phyloP scores from a whole-genome alignment of 148 eudicot species.

The Rhododendron molle region DNA sequence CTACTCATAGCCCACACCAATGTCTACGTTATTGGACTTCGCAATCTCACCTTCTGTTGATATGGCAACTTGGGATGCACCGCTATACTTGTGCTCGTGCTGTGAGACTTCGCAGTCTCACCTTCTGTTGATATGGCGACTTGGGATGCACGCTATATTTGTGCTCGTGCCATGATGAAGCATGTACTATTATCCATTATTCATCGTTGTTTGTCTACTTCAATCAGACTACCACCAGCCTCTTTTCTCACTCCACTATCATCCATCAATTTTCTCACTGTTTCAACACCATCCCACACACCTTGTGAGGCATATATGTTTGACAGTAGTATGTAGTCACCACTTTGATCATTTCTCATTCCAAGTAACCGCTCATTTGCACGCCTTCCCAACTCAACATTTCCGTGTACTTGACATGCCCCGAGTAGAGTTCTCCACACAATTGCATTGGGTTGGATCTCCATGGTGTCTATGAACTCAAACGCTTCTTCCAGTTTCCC shows the following conservation, averaged over 20 bases:
- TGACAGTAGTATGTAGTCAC: slow-evolving; percentile 57
- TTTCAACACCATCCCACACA: slow-evolving; percentile 50
- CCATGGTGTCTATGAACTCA: slow-evolving; percentile 43
- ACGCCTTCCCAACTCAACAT: slow-evolving; percentile 46
- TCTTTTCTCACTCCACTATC: slow-evolving; percentile 50
- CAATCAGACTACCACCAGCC: slow-evolving; percentile 39
- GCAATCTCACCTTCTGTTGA: too few relatives aligned
- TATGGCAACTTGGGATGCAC: too few relatives aligned
- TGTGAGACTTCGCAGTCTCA: too few relatives aligned
- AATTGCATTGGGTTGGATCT: slow-evolving; percentile 49
- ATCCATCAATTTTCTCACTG: slow-evolving; percentile 48
- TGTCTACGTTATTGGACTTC: too few relatives aligned
- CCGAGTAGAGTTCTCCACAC: slow-evolving; percentile 60
- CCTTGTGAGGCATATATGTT: slow-evolving; percentile 59
- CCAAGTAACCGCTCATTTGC: slow-evolving; percentile 48
- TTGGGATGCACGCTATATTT: too few relatives aligned
- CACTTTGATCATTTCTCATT: slow-evolving; percentile 41
- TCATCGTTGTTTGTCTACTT: slow-evolving; percentile 7
- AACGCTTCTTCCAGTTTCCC: slow-evolving; percentile 49
- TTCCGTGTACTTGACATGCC: slow-evolving; percentile 46
- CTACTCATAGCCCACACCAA: too few relatives aligned
- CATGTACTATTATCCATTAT: too few relatives aligned
- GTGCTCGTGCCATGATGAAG: too few relatives aligned
- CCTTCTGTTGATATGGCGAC: too few relatives aligned
- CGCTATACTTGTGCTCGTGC: too few relatives aligned